Percentiles rank a stretch among this genome's conserved stretches.
These are phyloP conservation scores for Apophysomyces variabilis DNA, from an alignment of 371 early-diverging fungal species.

Conservation along the genomic window DNA sequence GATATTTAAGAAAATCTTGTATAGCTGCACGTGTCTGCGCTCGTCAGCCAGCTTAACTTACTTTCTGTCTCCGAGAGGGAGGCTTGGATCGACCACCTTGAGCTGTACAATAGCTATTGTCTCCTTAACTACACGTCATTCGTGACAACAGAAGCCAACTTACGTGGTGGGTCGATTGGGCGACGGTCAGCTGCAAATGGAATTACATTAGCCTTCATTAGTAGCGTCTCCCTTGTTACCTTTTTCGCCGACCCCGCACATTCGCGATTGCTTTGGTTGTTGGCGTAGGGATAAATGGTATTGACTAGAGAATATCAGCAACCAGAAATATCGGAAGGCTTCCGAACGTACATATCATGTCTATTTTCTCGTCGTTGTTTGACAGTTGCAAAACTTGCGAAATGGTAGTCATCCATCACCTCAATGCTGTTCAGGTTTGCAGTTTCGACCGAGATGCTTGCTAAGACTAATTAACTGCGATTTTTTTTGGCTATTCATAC, in stretches of 20 bases:
- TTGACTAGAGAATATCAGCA: conserved; percentile 37
- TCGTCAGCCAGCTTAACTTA: conserved; percentile 14
- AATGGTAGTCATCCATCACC: conserved; percentile 62
- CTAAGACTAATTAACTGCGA: conserved; percentile 2
- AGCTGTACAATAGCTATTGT: conserved; percentile 78
- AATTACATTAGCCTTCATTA: conserved; percentile 3
- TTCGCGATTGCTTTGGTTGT: conserved; percentile 92
- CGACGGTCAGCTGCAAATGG: conserved; percentile 79
- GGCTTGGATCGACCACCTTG: conserved; percentile 60
- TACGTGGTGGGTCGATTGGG: conserved; percentile 93
- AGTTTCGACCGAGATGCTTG: conserved; percentile 6
- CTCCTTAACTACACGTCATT: neutral
- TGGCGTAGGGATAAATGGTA: conserved; percentile 81
- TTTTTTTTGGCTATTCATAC: conserved; percentile 6
- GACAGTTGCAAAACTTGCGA: conserved; percentile 61
- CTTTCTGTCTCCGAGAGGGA: conserved; percentile 41
- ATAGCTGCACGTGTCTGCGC: neutral
- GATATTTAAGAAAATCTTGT: conserved; percentile 7
- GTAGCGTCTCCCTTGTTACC: conserved; percentile 39
- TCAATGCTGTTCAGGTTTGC: conserved; percentile 6
- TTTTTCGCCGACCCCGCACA: conserved; percentile 94
- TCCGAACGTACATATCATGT: conserved; percentile 51
- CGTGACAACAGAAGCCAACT: conserved; percentile 5
- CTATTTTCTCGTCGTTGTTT: conserved; percentile 61
- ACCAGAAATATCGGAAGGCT: conserved; percentile 2